A percentile compares a stretch with the other conserved stretches of the same genome.
Evolutionary conservation across 768 basidiomycete genomes (phyloP).

Genomic region (Naematelia encephala): DNA sequence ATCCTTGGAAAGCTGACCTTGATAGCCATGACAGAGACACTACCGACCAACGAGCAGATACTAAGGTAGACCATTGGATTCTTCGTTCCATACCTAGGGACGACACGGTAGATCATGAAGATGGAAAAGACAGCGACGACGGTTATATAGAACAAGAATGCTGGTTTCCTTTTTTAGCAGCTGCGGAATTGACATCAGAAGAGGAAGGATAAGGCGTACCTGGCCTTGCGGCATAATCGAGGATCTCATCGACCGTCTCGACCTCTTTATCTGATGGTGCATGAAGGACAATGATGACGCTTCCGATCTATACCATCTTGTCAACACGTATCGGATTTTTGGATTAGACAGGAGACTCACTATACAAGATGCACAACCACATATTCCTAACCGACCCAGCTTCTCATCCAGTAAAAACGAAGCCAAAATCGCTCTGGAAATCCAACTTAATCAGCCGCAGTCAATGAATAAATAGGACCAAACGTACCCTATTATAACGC

Average conservation of each 20-base stretch:
- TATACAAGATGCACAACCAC: constrained; percentile 51
- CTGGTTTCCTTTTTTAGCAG: constrained; percentile 54
- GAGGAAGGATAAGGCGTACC: constrained; percentile 54
- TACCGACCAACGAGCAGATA: constrained; percentile 93
- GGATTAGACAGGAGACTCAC: constrained; percentile 36
- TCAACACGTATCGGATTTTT: background rate
- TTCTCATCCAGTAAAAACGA: constrained; percentile 90
- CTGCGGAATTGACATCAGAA: background rate
- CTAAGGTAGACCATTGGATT: constrained; percentile 91
- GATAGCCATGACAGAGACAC: constrained; percentile 97
- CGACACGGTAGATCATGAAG: constrained; percentile 81
- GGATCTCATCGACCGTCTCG: constrained; percentile 86
- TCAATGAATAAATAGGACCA: background rate
- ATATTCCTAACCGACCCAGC: constrained; percentile 78
- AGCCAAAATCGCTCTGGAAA: constrained; percentile 80
- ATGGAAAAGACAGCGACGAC: constrained; percentile 75
- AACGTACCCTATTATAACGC: constrained; percentile 88
- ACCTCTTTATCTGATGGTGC: constrained; percentile 94
- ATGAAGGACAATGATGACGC: constrained; percentile 90
- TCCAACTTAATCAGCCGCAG: constrained; percentile 6
- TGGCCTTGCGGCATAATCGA: constrained; percentile 88
- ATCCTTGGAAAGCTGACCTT: constrained; percentile 55
- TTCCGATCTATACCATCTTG: constrained; percentile 57
- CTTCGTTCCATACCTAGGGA: constrained; percentile 77
- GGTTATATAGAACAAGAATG: constrained; percentile 86